Evolutionary conservation across 805 yeast genomes (phyloP).

Genomic region (Teunomyces pallodes): DNA sequence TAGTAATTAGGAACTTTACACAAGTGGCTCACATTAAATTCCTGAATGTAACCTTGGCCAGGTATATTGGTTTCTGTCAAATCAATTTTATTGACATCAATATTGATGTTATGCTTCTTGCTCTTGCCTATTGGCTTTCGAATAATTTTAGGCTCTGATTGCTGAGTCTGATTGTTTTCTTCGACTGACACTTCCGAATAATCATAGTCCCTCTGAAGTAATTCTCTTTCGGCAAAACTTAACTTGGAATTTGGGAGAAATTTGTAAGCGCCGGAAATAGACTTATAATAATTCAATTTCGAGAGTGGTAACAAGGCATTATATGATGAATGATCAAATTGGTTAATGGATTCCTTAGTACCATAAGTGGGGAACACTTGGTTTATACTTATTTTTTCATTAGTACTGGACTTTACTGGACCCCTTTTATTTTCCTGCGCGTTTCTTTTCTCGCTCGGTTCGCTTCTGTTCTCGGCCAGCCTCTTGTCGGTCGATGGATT

Average conservation of each 20-base stretch:
- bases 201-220: conserved; percentile 29
- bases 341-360: conserved; percentile 23
- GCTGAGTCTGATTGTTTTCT: conserved; percentile 9
- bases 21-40: conserved; percentile 37
- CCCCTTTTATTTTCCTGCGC: background rate
- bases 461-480: conserved; percentile 1
- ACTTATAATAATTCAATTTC: conserved; percentile 36
- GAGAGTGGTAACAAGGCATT: conserved; percentile 31
- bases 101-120: conserved; percentile 28
- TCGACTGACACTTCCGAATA: conserved; percentile 16
- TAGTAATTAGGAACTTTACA: conserved; percentile 45
- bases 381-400: conserved; percentile 31
- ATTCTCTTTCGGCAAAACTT: conserved; percentile 34
- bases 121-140: conserved; percentile 29
- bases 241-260: conserved; percentile 28
- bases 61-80: conserved; percentile 39
- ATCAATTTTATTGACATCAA: conserved; percentile 41
- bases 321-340: conserved; percentile 33
- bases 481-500: background rate
- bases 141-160: conserved; percentile 4
- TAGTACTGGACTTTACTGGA: conserved; percentile 2
- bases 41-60: conserved; percentile 44
- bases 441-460: background rate
- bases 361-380: conserved; percentile 45
- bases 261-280: conserved; percentile 19